Evolutionary conservation across 148 eudicot genomes (phyloP).

Genomic region (Spergularia bocconei): DNA sequence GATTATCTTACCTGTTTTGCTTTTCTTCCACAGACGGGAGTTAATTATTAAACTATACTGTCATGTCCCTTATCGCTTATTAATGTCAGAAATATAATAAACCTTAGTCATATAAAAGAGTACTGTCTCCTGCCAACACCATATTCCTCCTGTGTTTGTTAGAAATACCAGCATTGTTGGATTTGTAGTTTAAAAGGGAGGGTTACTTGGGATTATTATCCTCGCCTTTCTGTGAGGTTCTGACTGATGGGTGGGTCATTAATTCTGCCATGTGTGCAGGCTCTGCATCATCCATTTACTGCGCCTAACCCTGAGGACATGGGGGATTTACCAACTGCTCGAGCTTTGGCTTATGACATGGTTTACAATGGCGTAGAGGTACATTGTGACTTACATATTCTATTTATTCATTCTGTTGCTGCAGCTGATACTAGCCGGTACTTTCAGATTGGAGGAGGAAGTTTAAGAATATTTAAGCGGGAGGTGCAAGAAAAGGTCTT

Average conservation of each 20-base stretch:
- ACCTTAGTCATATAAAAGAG: not conserved
- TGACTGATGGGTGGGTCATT: not conserved
- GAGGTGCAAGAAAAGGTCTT: conserved; percentile 90
- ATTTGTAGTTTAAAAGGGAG: not conserved
- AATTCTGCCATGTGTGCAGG: conserved; percentile 43
- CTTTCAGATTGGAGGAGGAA: conserved; percentile 91
- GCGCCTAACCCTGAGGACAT: conserved; percentile 96
- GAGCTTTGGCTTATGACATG: conserved; percentile 99
- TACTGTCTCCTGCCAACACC: not conserved
- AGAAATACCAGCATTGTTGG: not conserved
- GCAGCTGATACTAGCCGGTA: not conserved
- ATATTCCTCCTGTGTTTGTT: not conserved
- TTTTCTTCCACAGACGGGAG: no score
- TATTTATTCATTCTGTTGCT: not conserved
- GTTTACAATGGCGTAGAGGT: conserved; percentile 99
- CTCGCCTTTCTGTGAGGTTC: not conserved
- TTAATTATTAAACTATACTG: no score
- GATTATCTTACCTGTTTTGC: no score
- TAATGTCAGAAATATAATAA: no score
- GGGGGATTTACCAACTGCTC: conserved; percentile 82
- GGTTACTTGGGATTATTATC: not conserved
- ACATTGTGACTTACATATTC: not conserved
- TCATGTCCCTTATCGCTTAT: no score
- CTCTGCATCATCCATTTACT: conserved; percentile 98
- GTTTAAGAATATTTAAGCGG: conserved; percentile 90